Base-by-base conservation (phyloP, 2,329 filamentous ascomycete species). In the Calonectria pteridis region DNA sequence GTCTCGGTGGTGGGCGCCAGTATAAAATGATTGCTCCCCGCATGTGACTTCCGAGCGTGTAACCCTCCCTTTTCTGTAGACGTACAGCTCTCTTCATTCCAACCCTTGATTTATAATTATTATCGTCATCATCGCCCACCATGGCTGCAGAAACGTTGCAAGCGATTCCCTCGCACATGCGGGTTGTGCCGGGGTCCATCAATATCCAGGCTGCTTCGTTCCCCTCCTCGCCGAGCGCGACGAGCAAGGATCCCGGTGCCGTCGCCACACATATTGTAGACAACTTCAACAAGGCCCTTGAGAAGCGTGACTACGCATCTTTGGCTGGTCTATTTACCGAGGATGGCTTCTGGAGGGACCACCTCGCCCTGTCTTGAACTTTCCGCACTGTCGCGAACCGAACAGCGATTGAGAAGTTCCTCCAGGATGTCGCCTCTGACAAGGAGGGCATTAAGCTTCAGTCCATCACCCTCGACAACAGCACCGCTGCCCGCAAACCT, bases 321-420 rank as follows among this genome's bases (percentile, higher is more conserved):
- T 49, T 88, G 0, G 77, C 85, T 0, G 65, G 74, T 3, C 64
- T 79, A n/a, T 80, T 80, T 55, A 59, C 84, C 2, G 75, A 83
- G 0, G 83, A 88, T 28, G 87, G 88, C 68, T 91, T 87, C 81
- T 92, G 90, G 91, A 86, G 90, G 11, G 91, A 92, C 77, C 89
- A 91, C 49, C 83, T 92, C 0, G 87, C 86, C 23, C 79, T 92
- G 1, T 87, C 89, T 0, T 92, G 90, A 90, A 86, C 88, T 53
- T 87, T 90, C 55, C 88, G 86, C 69, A 91, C 88, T 3, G 78
- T 89, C 1, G 84, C 88, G 16, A 85, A 86, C 0, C 81, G 84
- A 0, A 75, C 79, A 0, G 81, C 82, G 29, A 86, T 91, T 40
- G 76, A 75, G 1, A 71, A 78, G 0, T 88, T 89, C 67, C 77